phyloP scores from a whole-genome alignment of 2,329 filamentous ascomycete genomes.

The Talaromyces sp. region DNA sequence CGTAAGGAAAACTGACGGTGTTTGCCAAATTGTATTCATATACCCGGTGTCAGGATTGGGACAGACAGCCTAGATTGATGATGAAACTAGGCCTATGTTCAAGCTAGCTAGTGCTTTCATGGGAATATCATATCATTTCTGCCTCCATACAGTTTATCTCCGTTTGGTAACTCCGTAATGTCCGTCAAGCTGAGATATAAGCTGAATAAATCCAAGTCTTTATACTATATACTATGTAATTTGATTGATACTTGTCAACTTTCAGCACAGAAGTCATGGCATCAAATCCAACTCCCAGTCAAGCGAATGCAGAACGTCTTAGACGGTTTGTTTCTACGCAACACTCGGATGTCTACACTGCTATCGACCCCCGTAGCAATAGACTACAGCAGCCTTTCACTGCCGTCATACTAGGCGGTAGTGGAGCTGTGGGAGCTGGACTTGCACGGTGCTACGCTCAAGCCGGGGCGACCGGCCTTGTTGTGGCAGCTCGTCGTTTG shows the following conservation, averaged over 20 bases:
- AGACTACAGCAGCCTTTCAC: slow-evolving; percentile 25
- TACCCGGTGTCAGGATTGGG: no score
- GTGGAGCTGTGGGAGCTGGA: slow-evolving; percentile 32
- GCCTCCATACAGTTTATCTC: not conserved
- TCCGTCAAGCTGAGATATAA: not conserved
- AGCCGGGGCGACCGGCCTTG: slow-evolving; percentile 28
- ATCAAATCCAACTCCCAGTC: slow-evolving; percentile 8
- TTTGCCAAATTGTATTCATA: no score
- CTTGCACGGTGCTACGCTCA: slow-evolving; percentile 31
- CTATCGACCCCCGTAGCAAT: slow-evolving; percentile 19
- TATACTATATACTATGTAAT: no score
- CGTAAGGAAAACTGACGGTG: not conserved
- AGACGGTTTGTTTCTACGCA: slow-evolving; percentile 17
- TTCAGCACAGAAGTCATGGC: not conserved
- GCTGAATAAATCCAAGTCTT: no score
- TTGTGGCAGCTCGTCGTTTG: slow-evolving; percentile 30
- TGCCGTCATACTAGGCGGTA: slow-evolving; percentile 35
- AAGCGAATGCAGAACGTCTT: slow-evolving; percentile 15
- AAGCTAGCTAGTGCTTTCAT: no score
- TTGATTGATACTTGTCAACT: not conserved
- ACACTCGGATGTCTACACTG: slow-evolving; percentile 17
- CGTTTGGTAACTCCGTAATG: not conserved
- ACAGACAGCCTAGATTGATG: no score
- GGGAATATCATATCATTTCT: no score
- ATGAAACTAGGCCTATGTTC: no score